Conservation (phyloP, 164 flowering plant genomes). For the Litsea cubeba region DNA sequence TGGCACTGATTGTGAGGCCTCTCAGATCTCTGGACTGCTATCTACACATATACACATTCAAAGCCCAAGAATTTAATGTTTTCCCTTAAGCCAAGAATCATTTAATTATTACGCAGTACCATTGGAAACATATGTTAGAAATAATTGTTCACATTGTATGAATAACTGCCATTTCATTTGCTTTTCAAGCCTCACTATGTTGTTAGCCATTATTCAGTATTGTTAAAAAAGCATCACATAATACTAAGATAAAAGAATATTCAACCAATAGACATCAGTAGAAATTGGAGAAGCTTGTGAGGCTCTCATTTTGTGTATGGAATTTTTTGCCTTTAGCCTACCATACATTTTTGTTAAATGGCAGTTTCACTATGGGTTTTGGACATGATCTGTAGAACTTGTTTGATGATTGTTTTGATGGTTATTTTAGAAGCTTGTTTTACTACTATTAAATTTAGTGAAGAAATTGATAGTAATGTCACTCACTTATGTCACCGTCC, state of each 20-base stretch:
- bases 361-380: neutral
- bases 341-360: neutral
- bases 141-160: neutral
- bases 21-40: too few species aligned
- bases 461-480: neutral
- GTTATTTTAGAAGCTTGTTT: neutral
- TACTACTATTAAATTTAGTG: neutral
- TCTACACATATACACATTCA: too few species aligned
- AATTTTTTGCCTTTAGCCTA: neutral
- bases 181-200: neutral
- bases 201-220: neutral
- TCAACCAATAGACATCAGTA: neutral
- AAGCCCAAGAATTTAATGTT: too few species aligned
- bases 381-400: neutral
- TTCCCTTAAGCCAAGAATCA: too few species aligned
- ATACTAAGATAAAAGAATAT: too few species aligned
- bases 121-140: neutral
- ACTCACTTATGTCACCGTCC: neutral
- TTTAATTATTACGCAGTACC: neutral
- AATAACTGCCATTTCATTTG: neutral
- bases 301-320: neutral
- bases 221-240: neutral
- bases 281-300: neutral
- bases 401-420: neutral
- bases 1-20: too few species aligned